Conservation (phyloP, 2,329 filamentous ascomycete species). For the Plectosphaerella sp. region DNA sequence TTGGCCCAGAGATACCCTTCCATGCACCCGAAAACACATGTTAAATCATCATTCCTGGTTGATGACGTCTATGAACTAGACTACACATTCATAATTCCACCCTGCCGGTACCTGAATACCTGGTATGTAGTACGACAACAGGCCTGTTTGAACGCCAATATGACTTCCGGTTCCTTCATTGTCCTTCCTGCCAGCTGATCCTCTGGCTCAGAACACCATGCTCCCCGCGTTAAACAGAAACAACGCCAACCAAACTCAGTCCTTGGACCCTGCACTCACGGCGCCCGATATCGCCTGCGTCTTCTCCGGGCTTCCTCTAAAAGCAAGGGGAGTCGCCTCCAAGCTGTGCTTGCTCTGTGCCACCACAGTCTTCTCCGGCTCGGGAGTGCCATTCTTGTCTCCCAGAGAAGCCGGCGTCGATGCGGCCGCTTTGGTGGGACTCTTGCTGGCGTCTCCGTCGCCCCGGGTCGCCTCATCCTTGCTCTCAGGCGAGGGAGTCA, state of each 20-base stretch:
- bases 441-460: not conserved
- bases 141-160: too few species aligned
- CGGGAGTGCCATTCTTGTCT: constrained; percentile 7
- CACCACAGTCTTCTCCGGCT: constrained; percentile 8
- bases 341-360: constrained; percentile 22
- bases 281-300: constrained; percentile 24
- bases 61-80: too few species aligned
- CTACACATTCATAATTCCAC: too few species aligned
- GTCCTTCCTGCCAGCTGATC: too few species aligned
- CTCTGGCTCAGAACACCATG: constrained; percentile 8
- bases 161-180: too few species aligned
- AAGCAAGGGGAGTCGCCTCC: constrained; percentile 46
- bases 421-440: constrained; percentile 1
- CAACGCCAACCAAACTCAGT: constrained; percentile 13
- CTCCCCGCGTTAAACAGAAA: not conserved
- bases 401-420: constrained; percentile 1
- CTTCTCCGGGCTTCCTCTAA: constrained; percentile 60
- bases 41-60: too few species aligned
- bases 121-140: too few species aligned
- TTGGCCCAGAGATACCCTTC: too few species aligned
- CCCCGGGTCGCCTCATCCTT: not conserved
- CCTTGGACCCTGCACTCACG: constrained; percentile 24
- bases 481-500: constrained; percentile 5
- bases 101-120: too few species aligned
- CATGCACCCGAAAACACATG: too few species aligned